Conservation (phyloP, 1,284 basidiomycete genomes). For the Papiliotrema nemorosa region DNA sequence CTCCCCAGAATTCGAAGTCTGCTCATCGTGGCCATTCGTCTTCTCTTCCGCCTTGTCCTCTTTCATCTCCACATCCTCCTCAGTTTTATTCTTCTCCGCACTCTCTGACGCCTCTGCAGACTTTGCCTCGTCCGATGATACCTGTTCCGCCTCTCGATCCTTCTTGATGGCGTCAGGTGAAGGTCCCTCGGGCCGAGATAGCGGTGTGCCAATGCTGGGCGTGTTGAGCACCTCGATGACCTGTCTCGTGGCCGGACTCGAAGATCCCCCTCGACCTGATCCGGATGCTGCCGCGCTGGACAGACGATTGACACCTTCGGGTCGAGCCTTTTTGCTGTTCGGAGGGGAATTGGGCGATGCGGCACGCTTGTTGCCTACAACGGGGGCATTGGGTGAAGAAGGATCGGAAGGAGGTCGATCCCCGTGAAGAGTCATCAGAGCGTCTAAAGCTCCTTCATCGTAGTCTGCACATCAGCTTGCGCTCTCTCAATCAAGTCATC, state of each 20-base stretch:
- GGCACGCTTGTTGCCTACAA: conserved; percentile 28
- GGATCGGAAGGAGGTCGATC: conserved; percentile 25
- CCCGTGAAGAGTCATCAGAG: conserved; percentile 46
- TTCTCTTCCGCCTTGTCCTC: not conserved
- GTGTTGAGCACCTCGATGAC: conserved; percentile 46
- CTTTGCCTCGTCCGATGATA: no score
- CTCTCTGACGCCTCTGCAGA: not conserved
- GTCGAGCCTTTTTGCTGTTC: conserved; percentile 28
- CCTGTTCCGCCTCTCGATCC: conserved; percentile 1
- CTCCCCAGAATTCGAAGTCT: not conserved
- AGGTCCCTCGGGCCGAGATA: not conserved
- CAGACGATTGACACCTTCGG: conserved; percentile 8
- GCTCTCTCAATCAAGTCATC: not conserved
- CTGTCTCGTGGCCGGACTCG: conserved; percentile 20
- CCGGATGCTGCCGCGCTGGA: conserved; percentile 2
- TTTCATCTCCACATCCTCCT: not conserved
- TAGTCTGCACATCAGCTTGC: conserved; percentile 38
- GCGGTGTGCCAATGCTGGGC: conserved; percentile 25
- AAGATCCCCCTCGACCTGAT: conserved; percentile 7
- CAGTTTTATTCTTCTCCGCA: not conserved
- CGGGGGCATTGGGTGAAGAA: not conserved
- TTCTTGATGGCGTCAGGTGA: not conserved
- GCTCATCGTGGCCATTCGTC: not conserved
- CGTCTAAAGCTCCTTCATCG: conserved; percentile 48
- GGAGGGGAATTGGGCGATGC: conserved; percentile 19